Evolutionary conservation across 176 grass and related monocot genomes (phyloP), one percentile per base, ranked within the genome.

Genomic region (Echinochloa phyllopogon): DNA sequence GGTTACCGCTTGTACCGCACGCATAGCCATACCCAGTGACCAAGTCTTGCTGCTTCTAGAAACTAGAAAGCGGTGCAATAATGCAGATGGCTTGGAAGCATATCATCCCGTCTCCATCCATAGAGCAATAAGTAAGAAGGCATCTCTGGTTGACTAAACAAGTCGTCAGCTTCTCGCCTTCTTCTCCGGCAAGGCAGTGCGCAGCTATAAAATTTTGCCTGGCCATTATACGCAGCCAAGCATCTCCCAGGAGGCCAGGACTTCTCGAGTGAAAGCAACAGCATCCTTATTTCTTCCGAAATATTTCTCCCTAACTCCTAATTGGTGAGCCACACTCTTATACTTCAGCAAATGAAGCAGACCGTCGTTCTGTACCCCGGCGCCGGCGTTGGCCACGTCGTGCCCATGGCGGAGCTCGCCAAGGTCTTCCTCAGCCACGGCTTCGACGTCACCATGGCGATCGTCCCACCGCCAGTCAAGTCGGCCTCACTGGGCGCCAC

Each of bases 321-420:
- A 41, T 70, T 24, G 4, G 8, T 8, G 18, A 41, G 2, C 15
- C 3, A 1, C 4, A n/a, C 13, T 21, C 62, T 16, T 16, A 13
- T 56, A 8, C 2, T 21, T 59, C 8, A 24, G 9, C 21, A 59
- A 59, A 60, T 71, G 81, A 81, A 90, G 64, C 78, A 81, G 44
- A 83, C 78, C 42, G 79, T 94, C 8, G 68, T 94, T 27, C 82
- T 94, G 58, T 94, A 91, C 60, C 77, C 89, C 43, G 65, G 68
- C 75, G 40, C 68, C 23, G 86, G 86, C 15, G 63, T 80, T 40
- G 92, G 92, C 70, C 89, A 91, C 24, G 25, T 91, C 6, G 71
- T 77, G 24, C 86, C 89, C 56, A 94, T 89, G 83, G 84, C 77
- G 14, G 89, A 91, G 80, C 78, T 94, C 39, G 92, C 80, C 49